Conservation (phyloP, 139 green algal genomes). For the Coccomyxa sp. region DNA sequence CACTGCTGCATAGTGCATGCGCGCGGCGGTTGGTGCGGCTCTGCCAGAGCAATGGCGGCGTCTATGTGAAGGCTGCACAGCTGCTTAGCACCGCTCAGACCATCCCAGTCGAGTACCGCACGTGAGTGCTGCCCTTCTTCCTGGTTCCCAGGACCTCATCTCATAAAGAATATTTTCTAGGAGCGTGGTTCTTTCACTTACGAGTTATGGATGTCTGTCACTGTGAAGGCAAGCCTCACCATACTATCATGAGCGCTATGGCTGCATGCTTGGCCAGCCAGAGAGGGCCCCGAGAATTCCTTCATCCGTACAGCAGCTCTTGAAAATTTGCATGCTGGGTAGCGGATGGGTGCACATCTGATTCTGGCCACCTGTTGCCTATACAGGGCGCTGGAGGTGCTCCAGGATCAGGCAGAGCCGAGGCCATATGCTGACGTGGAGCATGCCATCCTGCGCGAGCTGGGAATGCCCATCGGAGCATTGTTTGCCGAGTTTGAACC, state of each 20-base stretch:
- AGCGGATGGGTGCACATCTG: no score
- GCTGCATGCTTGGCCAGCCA: no score
- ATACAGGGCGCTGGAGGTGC: constrained; percentile 49
- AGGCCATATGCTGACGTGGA: constrained; percentile 44
- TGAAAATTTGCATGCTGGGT: no score
- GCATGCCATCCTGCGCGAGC: constrained; percentile 34
- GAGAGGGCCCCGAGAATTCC: no score
- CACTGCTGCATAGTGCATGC: neutral
- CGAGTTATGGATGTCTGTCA: no score
- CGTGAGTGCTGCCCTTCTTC: neutral
- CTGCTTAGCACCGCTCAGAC: constrained; percentile 55
- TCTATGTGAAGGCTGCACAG: constrained; percentile 90
- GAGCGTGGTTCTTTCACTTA: no score
- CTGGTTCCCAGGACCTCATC: no score
- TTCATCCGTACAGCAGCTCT: no score
- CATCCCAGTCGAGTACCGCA: constrained; percentile 29
- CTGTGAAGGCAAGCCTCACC: no score
- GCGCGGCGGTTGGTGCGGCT: constrained; percentile 20
- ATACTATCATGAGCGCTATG: no score
- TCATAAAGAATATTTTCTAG: no score
- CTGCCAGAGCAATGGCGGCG: constrained; percentile 62
- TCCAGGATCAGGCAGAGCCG: constrained; percentile 69
- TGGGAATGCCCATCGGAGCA: constrained; percentile 17
- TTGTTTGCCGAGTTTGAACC: constrained; percentile 67
- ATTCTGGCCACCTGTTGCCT: no score